Conservation (phyloP, 306 rosid genomes). For the Abrus pulchellus region DNA sequence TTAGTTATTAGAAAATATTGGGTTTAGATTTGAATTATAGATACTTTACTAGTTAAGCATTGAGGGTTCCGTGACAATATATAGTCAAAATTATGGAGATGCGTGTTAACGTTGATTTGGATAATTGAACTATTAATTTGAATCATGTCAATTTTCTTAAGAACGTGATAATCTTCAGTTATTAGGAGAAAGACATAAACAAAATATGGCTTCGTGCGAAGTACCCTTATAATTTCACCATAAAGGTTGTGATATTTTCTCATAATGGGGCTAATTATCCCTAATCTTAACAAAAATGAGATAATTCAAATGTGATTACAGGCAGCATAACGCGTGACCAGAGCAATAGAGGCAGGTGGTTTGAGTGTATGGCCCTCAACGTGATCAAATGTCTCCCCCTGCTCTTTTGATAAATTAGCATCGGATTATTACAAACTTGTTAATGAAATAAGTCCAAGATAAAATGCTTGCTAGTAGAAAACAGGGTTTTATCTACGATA, state of each 20-base stretch:
- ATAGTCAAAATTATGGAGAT: not conserved
- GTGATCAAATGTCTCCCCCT: not conserved
- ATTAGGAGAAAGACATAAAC: not conserved
- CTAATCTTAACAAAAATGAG: not conserved
- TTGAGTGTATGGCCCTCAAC: not conserved
- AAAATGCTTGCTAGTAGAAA: not conserved
- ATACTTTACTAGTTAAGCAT: not conserved
- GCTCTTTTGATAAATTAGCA: not conserved
- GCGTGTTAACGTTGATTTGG: not conserved
- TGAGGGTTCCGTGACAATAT: not conserved
- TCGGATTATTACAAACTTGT: not conserved
- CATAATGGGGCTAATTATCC: not conserved
- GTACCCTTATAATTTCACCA: not conserved
- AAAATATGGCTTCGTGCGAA: too few species aligned
- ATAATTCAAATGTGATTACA: not conserved
- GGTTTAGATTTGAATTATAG: not conserved
- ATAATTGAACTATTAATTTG: too few species aligned
- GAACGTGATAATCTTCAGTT: not conserved
- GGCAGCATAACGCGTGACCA: not conserved
- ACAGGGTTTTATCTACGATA: not conserved
- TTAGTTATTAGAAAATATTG: not conserved
- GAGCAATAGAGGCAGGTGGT: not conserved
- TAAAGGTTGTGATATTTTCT: not conserved
- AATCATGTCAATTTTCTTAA: not conserved
- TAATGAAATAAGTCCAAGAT: not conserved